phyloP scores from a whole-genome alignment of 257 asterid genomes.

The Plantago ovata region DNA sequence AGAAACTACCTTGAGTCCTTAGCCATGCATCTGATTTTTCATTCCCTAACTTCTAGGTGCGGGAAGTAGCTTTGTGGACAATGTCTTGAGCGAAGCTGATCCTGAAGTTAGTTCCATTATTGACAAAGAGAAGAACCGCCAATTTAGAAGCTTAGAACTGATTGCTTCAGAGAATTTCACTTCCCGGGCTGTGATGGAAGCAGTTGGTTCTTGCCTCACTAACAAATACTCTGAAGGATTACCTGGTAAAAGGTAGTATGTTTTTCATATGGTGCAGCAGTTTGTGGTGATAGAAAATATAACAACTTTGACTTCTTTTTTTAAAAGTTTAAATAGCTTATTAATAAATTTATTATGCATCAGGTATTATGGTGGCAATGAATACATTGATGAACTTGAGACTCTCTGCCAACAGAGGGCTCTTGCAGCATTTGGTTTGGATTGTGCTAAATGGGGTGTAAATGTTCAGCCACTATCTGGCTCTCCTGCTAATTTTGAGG shows the following conservation, averaged over 20 bases:
- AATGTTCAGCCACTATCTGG: slow-evolving; percentile 95
- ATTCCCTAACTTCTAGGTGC: slow-evolving; percentile 32
- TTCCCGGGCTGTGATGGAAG: slow-evolving; percentile 98
- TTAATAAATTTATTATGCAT: background rate
- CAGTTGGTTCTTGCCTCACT: slow-evolving; percentile 97
- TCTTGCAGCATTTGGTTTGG: slow-evolving; percentile 80
- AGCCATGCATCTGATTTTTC: too few relatives aligned
- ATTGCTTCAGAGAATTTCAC: slow-evolving; percentile 98
- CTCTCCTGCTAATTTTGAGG: slow-evolving; percentile 96
- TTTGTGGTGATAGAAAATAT: background rate
- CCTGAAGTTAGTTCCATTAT: slow-evolving; percentile 70
- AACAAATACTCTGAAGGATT: slow-evolving; percentile 95
- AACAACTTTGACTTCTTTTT: slow-evolving; percentile 1
- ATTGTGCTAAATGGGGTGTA: slow-evolving; percentile 77
- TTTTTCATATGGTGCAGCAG: background rate
- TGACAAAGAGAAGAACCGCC: slow-evolving; percentile 81
- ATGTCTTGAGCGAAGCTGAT: slow-evolving; percentile 61
- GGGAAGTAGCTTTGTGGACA: slow-evolving; percentile 55
- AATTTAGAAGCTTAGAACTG: slow-evolving; percentile 83
- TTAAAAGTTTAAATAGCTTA: background rate
- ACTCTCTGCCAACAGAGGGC: slow-evolving; percentile 91
- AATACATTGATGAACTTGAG: slow-evolving; percentile 85
- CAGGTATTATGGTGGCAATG: slow-evolving; percentile 95
- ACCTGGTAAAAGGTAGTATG: slow-evolving; percentile 86
- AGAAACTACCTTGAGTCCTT: too few relatives aligned